Percentiles rank a stretch among this genome's conserved stretches.
Conservation (phyloP, 331 rosid species). For the Erythrophleum ivorense region DNA sequence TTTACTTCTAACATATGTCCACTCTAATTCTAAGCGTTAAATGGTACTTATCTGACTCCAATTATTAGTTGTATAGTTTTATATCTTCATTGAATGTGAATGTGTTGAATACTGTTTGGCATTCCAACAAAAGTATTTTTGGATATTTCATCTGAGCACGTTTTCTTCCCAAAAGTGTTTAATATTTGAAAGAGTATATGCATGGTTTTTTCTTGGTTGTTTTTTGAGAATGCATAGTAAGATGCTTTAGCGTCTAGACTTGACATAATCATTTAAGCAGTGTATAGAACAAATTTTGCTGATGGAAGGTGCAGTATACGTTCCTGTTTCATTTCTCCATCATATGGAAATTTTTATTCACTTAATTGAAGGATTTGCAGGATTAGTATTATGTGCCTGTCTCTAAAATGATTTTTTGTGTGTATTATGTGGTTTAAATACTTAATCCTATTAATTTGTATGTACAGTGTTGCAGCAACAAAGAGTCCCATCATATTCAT, state of each 20-base stretch:
- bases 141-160: background rate
- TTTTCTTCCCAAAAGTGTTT: background rate
- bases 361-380: constrained; percentile 4
- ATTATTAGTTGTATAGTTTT: background rate
- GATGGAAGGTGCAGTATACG: background rate
- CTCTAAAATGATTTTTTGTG: background rate
- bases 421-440: constrained; percentile 26
- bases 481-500: constrained; percentile 91
- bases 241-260: background rate
- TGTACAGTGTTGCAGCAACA: constrained; percentile 86
- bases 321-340: background rate
- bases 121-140: background rate
- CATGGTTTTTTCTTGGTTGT: no score
- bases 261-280: background rate
- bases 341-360: constrained; percentile 7
- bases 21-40: background rate
- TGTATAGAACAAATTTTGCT: background rate
- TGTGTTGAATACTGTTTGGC: background rate
- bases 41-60: background rate
- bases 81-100: background rate
- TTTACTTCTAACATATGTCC: background rate
- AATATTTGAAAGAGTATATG: background rate
- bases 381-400: background rate
- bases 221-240: background rate
- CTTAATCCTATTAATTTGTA: constrained; percentile 31